Conservation (phyloP, 805 yeast genomes). For the Maudiozyma barnettii region DNA sequence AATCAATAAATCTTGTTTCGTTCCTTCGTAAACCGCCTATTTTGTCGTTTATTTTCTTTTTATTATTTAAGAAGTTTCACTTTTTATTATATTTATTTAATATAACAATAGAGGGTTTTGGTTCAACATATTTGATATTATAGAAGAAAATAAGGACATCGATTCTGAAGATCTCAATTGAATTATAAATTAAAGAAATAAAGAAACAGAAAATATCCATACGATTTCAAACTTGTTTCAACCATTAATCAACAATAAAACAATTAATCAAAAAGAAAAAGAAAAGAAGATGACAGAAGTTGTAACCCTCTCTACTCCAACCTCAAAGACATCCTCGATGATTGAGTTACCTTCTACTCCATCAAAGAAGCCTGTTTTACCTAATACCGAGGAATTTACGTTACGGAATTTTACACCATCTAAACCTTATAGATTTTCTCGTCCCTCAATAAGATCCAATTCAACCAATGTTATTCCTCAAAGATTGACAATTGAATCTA, state of each 20-base stretch:
- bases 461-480: slow-evolving; percentile 2
- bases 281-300: slow-evolving; percentile 1
- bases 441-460: slow-evolving; percentile 1
- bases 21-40: too few relatives aligned
- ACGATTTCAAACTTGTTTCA: too few relatives aligned
- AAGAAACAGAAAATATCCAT: too few relatives aligned
- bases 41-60: too few relatives aligned
- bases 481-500: slow-evolving; percentile 1
- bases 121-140: too few relatives aligned
- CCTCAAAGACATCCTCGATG: slow-evolving; percentile 4
- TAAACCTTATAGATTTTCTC: slow-evolving; percentile 5
- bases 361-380: slow-evolving; percentile 5
- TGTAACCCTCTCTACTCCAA: slow-evolving; percentile 11
- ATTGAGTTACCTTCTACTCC: slow-evolving; percentile 10
- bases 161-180: too few relatives aligned
- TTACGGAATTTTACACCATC: slow-evolving; percentile 8
- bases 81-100: too few relatives aligned
- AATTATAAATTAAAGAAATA: too few relatives aligned
- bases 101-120: too few relatives aligned
- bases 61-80: too few relatives aligned
- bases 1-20: neutral
- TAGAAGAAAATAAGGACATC: too few relatives aligned
- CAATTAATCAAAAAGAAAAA: neutral
- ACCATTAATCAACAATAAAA: neutral
- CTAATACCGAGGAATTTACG: neutral